A percentile compares a stretch with the other conserved stretches of the same genome.
These are phyloP conservation scores for Hyaloscypha hepaticicola DNA, from an alignment of 495 filamentous ascomycete species.

Conservation along the genomic window DNA sequence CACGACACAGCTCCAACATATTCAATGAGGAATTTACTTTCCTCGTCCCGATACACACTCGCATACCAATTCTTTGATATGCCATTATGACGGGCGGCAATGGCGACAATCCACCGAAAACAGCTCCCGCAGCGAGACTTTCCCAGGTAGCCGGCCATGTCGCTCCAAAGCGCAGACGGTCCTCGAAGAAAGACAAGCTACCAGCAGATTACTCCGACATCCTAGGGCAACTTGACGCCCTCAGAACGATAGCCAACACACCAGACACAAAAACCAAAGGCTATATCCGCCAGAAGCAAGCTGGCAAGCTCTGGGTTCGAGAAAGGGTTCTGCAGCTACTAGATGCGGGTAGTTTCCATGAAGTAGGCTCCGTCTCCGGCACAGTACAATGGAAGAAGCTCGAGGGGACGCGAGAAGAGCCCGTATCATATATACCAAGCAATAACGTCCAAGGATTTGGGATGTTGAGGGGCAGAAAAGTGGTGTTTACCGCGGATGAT, in stretches of 20 bases:
- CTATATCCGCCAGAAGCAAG: constrained; percentile 59
- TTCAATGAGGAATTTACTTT: background rate
- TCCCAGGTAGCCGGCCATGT: constrained; percentile 33
- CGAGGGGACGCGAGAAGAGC: constrained; percentile 42
- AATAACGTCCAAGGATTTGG: constrained; percentile 59
- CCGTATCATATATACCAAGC: constrained; percentile 48
- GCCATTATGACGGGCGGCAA: constrained; percentile 17
- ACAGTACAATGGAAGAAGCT: constrained; percentile 57
- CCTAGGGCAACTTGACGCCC: constrained; percentile 48
- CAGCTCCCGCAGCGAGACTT: constrained; percentile 20
- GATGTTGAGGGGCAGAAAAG: constrained; percentile 48
- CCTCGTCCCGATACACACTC: background rate
- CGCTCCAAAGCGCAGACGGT: constrained; percentile 28
- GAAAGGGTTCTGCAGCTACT: constrained; percentile 57
- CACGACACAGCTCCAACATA: background rate
- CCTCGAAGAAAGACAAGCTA: constrained; percentile 34
- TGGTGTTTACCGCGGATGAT: constrained; percentile 62
- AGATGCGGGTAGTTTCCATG: constrained; percentile 51
- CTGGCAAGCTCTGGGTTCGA: constrained; percentile 65
- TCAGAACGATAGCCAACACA: constrained; percentile 50
- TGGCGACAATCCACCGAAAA: constrained; percentile 27
- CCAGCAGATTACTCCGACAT: constrained; percentile 63
- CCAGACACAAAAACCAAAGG: constrained; percentile 53
- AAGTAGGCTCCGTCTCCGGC: constrained; percentile 58
- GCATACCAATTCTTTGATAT: background rate